Evolutionary conservation across 371 early-diverging fungal species (phyloP).

Genomic region (Mucor plumbeus): DNA sequence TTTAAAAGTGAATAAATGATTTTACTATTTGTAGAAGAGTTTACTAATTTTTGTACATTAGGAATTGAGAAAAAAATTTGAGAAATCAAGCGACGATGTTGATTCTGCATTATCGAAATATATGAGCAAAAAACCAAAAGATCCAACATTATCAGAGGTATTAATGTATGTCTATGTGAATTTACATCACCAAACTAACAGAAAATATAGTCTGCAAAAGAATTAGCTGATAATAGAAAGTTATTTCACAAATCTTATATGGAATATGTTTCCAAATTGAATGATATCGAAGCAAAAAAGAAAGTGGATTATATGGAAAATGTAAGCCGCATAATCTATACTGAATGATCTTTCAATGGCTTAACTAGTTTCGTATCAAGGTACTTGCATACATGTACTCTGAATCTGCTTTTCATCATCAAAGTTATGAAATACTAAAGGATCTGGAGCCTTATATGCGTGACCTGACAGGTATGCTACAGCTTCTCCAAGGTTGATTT

Average conservation of each 20-base stretch:
- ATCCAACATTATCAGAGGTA: slow-evolving; percentile 65
- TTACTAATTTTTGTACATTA: slow-evolving; percentile 14
- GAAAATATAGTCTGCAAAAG: slow-evolving; percentile 54
- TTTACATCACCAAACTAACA: not conserved
- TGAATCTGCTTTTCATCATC: slow-evolving; percentile 78
- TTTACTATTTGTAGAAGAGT: no score
- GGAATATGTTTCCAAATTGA: slow-evolving; percentile 70
- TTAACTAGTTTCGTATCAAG: slow-evolving; percentile 25
- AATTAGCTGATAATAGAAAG: slow-evolving; percentile 64
- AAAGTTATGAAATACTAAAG: slow-evolving; percentile 72
- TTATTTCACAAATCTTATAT: slow-evolving; percentile 66
- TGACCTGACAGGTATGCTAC: slow-evolving; percentile 58
- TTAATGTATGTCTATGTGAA: not conserved
- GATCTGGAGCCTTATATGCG: slow-evolving; percentile 83
- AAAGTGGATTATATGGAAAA: slow-evolving; percentile 79
- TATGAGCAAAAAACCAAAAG: slow-evolving; percentile 67
- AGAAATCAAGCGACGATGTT: slow-evolving; percentile 69
- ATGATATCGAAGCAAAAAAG: slow-evolving; percentile 70
- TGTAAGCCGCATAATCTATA: slow-evolving; percentile 43
- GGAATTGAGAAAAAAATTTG: slow-evolving; percentile 70
- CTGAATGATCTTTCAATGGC: not conserved
- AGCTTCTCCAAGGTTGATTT: not conserved
- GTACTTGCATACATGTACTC: slow-evolving; percentile 75
- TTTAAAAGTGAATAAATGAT: slow-evolving; percentile 54
- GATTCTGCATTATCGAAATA: slow-evolving; percentile 64